Base-by-base conservation (phyloP, 169 alveolate species). In the Cystoisospora suis region DNA sequence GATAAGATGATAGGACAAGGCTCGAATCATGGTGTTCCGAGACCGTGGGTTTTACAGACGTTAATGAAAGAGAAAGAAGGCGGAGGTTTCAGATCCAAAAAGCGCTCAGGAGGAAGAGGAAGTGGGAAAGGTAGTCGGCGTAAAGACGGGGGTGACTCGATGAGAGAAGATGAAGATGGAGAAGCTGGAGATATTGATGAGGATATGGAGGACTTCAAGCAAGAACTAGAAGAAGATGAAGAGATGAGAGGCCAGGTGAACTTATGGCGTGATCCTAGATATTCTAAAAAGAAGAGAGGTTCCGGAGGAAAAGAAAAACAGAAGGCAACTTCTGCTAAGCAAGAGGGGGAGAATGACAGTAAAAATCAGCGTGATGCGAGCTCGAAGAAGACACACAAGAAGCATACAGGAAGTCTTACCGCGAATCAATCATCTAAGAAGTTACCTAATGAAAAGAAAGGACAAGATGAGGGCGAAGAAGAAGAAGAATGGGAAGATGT, bases 201-300 rank as follows among this genome's bases (percentile, higher is more conserved):
- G 23, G 93, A 90, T 70, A 29, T 83, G 83, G 93, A 90, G 75
- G 89, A 70, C 72, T 90, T 90, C 85, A 70, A 75, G 86, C 29
- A 59, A 40, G 93, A 90, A 27, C 34, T 90, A 9, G 93, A 90
- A 44, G 93, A 90, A 44, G 93, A 90, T 65, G 58, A 46, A 17
- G 93, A 90, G 40, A 53, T 90, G 79, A 38, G 93, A 15, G 56
- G 59, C 34, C 91, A 90, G 49, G 90, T 90, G 44, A 58, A 53
- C 65, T 72, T 90, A 72, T 90, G 56, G 90, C 53, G 72, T 23
- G 93, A 89, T 65, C 93, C 93, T 5, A 69, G 86, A 20, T 58
- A 38, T 23, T 38, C 58, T 32, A 1, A 15, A 32, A 27, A 38
- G 40, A 20, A 6, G 65, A 29, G n/a, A n/a, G n/a, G n/a, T n/a